Base-by-base conservation (phyloP, 805 yeast species). In the Jamesozyma lodderae region DNA sequence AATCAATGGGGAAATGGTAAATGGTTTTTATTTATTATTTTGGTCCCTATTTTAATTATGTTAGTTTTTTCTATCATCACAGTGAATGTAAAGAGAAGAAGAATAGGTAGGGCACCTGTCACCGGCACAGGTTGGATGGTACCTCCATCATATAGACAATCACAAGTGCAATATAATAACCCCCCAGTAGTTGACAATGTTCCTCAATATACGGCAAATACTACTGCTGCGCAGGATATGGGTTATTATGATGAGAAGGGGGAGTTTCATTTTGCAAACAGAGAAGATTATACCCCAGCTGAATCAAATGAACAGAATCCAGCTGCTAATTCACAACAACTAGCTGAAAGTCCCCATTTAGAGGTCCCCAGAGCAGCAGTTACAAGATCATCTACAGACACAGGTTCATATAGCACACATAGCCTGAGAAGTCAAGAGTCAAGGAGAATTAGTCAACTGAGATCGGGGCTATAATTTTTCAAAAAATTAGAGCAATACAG, bases 191-290 rank as follows among this genome's bases (percentile, higher is more conserved):
- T 18, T 26, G 68, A 70, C 2, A 73, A 67, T 46, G 82, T 80
- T 1, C 90, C 90, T 0, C 66, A 78, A 3, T 81, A 81, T 44
- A 70, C 85, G 0, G 81, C 64, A 9, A n/a, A n/a, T n/a, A 60
- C 64, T 16, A 75, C 83, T 0, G 77, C 77, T 43, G 81, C 77
- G 18, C 65, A 71, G 31, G 95, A 86, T 53, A 73, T 81, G 54
- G 95, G 92, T 0, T 78, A 70, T 55, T 83, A 81, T 50, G 90
- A 82, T 54, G 62, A 60, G 26, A 55, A 67, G 22, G 95, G 85
- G 26, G 63, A 52, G 34, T 70, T 69, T 44, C 68, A 63, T 42
- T 43, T 57, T 6, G 62, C 57, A 38, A 48, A 53, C 24, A 58
- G 60, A 41, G 51, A 16, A 18, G 23, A 20, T 14, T 18, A 31